Evolutionary conservation across 2,329 filamentous ascomycete genomes (phyloP).

Genomic region (Albophoma yamanashiensis): DNA sequence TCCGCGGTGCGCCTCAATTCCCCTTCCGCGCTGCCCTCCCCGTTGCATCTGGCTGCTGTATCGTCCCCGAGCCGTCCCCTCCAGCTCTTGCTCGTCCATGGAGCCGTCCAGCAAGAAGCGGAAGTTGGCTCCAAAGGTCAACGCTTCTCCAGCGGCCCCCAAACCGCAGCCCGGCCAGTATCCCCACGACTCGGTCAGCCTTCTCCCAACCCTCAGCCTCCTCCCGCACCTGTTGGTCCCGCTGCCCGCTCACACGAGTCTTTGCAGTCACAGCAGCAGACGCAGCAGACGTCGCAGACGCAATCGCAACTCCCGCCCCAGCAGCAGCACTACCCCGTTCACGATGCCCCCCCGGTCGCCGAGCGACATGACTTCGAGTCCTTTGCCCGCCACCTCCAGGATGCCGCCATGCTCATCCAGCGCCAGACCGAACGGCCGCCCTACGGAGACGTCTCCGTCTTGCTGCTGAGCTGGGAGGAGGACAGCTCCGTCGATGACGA

Average conservation of each 20-base stretch:
- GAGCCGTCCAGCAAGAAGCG: slow-evolving; percentile 32
- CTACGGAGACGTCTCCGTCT: slow-evolving; percentile 48
- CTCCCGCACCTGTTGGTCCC: neutral
- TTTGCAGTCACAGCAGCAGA: neutral
- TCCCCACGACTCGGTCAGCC: slow-evolving; percentile 24
- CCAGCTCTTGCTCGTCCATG: slow-evolving; percentile 18
- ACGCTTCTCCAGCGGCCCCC: slow-evolving; percentile 16
- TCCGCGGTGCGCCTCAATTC: neutral
- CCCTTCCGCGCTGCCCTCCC: neutral
- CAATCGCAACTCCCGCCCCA: slow-evolving; percentile 3
- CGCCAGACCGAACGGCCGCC: slow-evolving; percentile 48
- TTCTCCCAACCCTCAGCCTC: slow-evolving; percentile 6
- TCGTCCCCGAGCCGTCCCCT: slow-evolving; percentile 5
- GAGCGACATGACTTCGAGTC: slow-evolving; percentile 55
- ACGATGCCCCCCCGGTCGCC: slow-evolving; percentile 27
- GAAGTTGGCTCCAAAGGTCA: slow-evolving; percentile 32
- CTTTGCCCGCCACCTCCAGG: slow-evolving; percentile 56
- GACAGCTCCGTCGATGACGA: slow-evolving; percentile 43
- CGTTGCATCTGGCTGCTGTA: neutral
- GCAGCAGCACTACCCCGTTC: slow-evolving; percentile 23
- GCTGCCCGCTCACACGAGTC: neutral
- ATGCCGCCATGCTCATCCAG: slow-evolving; percentile 57
- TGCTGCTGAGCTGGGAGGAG: slow-evolving; percentile 53
- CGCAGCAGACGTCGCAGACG: neutral
- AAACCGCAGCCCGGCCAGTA: slow-evolving; percentile 20